Base-by-base conservation (phyloP, 495 filamentous ascomycete species). In the Podospora appendiculata region DNA sequence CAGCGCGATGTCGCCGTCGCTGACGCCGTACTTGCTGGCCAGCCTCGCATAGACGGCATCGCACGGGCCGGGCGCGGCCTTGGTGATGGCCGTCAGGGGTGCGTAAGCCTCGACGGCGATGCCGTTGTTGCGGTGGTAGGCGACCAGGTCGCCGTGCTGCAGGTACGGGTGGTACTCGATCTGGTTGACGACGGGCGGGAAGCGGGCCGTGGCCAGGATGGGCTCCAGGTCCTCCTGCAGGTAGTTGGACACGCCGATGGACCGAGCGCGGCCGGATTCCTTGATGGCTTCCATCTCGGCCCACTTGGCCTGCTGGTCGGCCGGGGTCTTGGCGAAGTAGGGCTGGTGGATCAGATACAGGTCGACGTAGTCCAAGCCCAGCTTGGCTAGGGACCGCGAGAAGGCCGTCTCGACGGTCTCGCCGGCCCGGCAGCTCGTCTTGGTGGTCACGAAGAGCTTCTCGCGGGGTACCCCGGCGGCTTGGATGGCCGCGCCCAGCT, bases 81-180 rank as follows among this genome's bases (percentile, higher is more conserved):
- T 87, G 6, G 77, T 85, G 11, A 82, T 66, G 0, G 88, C 78
- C 5, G 79, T 79, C 36, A 95, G 71, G 6, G 88, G 81, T 0
- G 67, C 77, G 64, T 92, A 96, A 33, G 85, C 86, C 4, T 76
- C 70, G 0, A 83, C 78, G 6, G 82, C 83, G 58, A 96, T 93
- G 17, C 73, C 71, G 52, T 89, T 74, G 61, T 79, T 68, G 58
- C 80, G 76, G 51, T 86, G 82, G 67, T 79, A 88, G 6, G 70
- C 65, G 6, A 94, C 39, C 13, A 95, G 74, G n/a, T 70, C 62
- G 1, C 41, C 49, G 64, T 85, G 89, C 66, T 95, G 90, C 36
- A 95, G 75, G 65, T 96, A 95, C 0, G 89, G 86, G 60, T 95
- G 87, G 59, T 80, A 92, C 67, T 96, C 89, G 54, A 95, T 87